These are phyloP conservation scores for Debaryomyces tyrocola DNA, from an alignment of 805 yeast species.

Conservation along the genomic window DNA sequence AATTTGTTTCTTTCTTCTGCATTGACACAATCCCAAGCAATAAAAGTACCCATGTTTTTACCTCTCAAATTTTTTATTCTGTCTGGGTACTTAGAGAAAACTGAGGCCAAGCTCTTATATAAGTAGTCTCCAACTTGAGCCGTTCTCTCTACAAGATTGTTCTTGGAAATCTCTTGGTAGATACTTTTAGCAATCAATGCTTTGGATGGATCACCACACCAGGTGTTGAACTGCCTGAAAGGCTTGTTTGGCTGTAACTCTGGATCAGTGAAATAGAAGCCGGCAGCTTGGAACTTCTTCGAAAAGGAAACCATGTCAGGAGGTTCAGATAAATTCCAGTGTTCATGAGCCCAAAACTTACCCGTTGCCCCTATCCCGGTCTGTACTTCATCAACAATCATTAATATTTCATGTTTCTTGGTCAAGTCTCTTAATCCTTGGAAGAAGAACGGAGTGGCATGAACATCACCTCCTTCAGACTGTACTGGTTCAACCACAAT, in stretches of 20 bases:
- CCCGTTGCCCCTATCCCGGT: constrained; percentile 92
- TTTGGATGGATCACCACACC: constrained; percentile 92
- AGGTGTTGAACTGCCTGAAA: constrained; percentile 90
- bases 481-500: constrained; percentile 88
- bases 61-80: constrained; percentile 57
- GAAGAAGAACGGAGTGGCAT: constrained; percentile 74
- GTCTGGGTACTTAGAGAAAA: constrained; percentile 42
- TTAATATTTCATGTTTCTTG: constrained; percentile 62
- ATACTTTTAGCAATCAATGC: constrained; percentile 65
- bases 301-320: constrained; percentile 87
- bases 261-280: constrained; percentile 77
- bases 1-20: constrained; percentile 47
- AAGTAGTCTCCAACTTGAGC: constrained; percentile 56
- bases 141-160: constrained; percentile 50
- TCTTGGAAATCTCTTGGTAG: constrained; percentile 51
- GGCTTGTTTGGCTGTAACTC: constrained; percentile 71
- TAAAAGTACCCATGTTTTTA: constrained; percentile 60
- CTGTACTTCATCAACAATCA: constrained; percentile 85
- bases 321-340: constrained; percentile 70
- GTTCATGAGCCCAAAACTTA: constrained; percentile 84
- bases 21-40: constrained; percentile 59
- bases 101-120: constrained; percentile 38
- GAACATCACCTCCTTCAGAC: constrained; percentile 92
- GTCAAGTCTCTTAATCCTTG: constrained; percentile 81
- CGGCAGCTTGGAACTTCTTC: constrained; percentile 87